A percentile compares a stretch with the other conserved stretches of the same genome.
phyloP scores from a whole-genome alignment of 2,329 filamentous ascomycete genomes.

The Xylaria sp. region DNA sequence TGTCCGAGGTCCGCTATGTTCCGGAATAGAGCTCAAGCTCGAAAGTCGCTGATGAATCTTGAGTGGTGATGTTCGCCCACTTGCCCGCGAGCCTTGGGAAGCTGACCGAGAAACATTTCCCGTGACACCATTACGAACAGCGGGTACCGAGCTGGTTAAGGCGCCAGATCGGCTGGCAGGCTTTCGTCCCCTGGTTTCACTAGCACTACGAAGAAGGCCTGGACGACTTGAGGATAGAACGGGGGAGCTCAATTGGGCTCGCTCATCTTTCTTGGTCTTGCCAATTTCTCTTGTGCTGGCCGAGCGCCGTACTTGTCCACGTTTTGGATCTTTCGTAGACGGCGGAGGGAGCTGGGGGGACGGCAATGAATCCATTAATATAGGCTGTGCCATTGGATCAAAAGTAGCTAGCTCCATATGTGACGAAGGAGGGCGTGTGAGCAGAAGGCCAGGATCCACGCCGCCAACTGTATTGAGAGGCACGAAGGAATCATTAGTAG shows the following conservation, averaged over 20 bases:
- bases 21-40: slow-evolving; percentile 67
- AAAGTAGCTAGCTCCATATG: slow-evolving; percentile 55
- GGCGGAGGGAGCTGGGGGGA: slow-evolving; percentile 42
- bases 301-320: slow-evolving; percentile 57
- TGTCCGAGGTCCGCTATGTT: slow-evolving; percentile 58
- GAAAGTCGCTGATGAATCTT: slow-evolving; percentile 63
- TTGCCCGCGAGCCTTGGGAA: slow-evolving; percentile 52
- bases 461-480: slow-evolving; percentile 55
- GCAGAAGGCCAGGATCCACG: slow-evolving; percentile 70
- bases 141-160: slow-evolving; percentile 61
- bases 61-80: slow-evolving; percentile 63
- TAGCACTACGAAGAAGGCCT: slow-evolving; percentile 64
- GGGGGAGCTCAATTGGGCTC: slow-evolving; percentile 60
- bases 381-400: slow-evolving; percentile 46
- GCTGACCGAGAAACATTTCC: slow-evolving; percentile 47
- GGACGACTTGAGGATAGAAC: slow-evolving; percentile 60
- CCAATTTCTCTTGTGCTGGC: slow-evolving; percentile 57
- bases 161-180: slow-evolving; percentile 51
- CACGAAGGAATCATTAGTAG: slow-evolving; percentile 63
- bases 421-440: slow-evolving; percentile 62
- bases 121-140: slow-evolving; percentile 51
- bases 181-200: slow-evolving; percentile 63
- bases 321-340: slow-evolving; percentile 46
- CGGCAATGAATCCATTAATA: slow-evolving; percentile 45
- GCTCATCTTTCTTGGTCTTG: slow-evolving; percentile 56